A percentile compares a stretch with the other conserved stretches of the same genome.
phyloP scores from a whole-genome alignment of 2,329 filamentous ascomycete genomes.

The Westerdykella ornata region DNA sequence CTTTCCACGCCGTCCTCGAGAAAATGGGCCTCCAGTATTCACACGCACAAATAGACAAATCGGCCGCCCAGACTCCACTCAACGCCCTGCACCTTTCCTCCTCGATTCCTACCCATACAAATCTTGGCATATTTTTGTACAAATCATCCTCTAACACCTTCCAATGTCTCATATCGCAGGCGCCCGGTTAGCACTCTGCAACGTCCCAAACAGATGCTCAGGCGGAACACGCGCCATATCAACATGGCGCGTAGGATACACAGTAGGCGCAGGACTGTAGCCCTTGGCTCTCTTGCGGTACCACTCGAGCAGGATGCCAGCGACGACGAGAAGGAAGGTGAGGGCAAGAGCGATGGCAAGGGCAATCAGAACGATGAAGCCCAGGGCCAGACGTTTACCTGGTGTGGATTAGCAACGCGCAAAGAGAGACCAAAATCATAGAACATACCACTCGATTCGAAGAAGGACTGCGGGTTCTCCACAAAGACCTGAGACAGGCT shows the following conservation, averaged over 20 bases:
- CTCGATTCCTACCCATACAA: neutral
- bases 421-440: neutral
- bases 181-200: conserved; percentile 26
- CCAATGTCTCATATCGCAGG: conserved; percentile 23
- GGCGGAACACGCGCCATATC: conserved; percentile 49
- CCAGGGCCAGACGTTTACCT: conserved; percentile 59
- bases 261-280: conserved; percentile 69
- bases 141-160: conserved; percentile 2
- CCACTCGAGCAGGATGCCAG: conserved; percentile 68
- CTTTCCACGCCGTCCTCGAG: neutral
- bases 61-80: neutral
- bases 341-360: conserved; percentile 71
- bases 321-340: conserved; percentile 69
- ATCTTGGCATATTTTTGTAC: conserved; percentile 2
- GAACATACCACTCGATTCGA: conserved; percentile 56
- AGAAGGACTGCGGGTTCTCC: conserved; percentile 66
- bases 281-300: conserved; percentile 71
- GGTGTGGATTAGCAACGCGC: conserved; percentile 7
- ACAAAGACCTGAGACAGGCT: conserved; percentile 79
- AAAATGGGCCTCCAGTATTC: neutral
- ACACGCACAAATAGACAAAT: neutral
- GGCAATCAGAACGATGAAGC: conserved; percentile 73
- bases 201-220: conserved; percentile 36
- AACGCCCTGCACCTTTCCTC: neutral
- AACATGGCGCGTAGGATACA: conserved; percentile 39